Percentiles rank a stretch among this genome's conserved stretches.
Evolutionary conservation across 2,329 filamentous ascomycete genomes (phyloP).

Genomic region (Phaeosphaeriaceae sp.): DNA sequence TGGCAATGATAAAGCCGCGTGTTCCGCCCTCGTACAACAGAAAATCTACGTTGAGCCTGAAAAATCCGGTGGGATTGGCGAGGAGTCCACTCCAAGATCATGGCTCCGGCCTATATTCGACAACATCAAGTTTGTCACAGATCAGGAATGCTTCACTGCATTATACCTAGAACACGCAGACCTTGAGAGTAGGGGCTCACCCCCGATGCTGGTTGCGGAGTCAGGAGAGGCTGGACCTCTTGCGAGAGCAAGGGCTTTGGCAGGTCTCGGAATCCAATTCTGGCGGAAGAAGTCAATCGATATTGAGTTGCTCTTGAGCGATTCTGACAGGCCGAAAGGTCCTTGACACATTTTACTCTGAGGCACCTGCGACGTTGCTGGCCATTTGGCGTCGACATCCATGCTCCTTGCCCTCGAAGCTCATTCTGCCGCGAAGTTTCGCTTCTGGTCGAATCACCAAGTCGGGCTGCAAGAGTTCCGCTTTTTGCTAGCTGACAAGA

Average conservation of each 20-base stretch:
- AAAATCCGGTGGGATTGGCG: conserved; percentile 9
- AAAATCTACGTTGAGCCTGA: neutral
- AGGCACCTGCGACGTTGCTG: conserved; percentile 27
- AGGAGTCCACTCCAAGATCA: conserved; percentile 20
- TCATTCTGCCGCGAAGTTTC: neutral
- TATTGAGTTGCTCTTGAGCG: conserved; percentile 27
- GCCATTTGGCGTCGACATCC: neutral
- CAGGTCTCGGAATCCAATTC: conserved; percentile 28
- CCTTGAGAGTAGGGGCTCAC: conserved; percentile 36
- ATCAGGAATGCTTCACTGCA: neutral
- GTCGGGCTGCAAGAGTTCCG: neutral
- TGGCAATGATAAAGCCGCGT: neutral
- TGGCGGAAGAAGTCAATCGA: conserved; percentile 46
- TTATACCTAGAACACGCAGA: conserved; percentile 12
- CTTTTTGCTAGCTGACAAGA: neutral
- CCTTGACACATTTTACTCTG: conserved; percentile 42
- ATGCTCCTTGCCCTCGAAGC: neutral
- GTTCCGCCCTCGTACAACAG: neutral
- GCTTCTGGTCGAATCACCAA: neutral
- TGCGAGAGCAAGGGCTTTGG: conserved; percentile 25
- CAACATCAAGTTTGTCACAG: neutral
- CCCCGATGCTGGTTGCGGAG: conserved; percentile 31
- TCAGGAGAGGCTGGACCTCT: conserved; percentile 33
- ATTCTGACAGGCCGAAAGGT: conserved; percentile 38
- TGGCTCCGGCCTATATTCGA: conserved; percentile 11